These are phyloP conservation scores for Quercus cerris DNA, from an alignment of 306 rosid genomes.

Conservation along the genomic window DNA sequence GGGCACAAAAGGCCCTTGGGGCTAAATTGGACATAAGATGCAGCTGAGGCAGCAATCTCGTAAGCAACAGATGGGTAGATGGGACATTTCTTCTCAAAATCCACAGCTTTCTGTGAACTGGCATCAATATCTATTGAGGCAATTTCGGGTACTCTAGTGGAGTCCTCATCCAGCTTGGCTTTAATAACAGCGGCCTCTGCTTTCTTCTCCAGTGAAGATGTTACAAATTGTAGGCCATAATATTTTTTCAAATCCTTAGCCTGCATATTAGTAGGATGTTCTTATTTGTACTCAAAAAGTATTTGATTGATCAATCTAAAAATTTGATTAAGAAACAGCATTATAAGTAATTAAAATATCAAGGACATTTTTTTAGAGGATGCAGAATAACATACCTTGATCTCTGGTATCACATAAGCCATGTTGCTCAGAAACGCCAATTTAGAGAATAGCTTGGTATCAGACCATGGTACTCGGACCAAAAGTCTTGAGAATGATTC, in stretches of 20 bases:
- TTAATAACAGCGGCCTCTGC: constrained; percentile 49
- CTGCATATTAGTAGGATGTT: constrained; percentile 39
- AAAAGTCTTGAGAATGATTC: constrained; percentile 60
- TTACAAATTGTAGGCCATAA: constrained; percentile 60
- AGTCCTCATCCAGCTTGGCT: constrained; percentile 46
- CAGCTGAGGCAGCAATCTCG: constrained; percentile 85
- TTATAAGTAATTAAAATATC: not conserved
- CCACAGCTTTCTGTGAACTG: constrained; percentile 25
- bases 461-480: constrained; percentile 62
- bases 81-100: constrained; percentile 32
- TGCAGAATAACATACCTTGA: constrained; percentile 43
- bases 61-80: constrained; percentile 56
- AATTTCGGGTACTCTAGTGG: constrained; percentile 32
- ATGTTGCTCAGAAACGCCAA: constrained; percentile 78
- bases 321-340: not conserved
- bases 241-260: constrained; percentile 60
- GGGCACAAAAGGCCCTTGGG: constrained; percentile 46
- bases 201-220: constrained; percentile 77
- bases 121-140: constrained; percentile 24
- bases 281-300: not conserved
- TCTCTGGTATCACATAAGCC: constrained; percentile 78
- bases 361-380: not conserved
- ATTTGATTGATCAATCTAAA: not conserved
- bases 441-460: constrained; percentile 65
- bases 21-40: constrained; percentile 64